Conservation (phyloP, 345 rosid species). For the Syzygium oleosum region DNA sequence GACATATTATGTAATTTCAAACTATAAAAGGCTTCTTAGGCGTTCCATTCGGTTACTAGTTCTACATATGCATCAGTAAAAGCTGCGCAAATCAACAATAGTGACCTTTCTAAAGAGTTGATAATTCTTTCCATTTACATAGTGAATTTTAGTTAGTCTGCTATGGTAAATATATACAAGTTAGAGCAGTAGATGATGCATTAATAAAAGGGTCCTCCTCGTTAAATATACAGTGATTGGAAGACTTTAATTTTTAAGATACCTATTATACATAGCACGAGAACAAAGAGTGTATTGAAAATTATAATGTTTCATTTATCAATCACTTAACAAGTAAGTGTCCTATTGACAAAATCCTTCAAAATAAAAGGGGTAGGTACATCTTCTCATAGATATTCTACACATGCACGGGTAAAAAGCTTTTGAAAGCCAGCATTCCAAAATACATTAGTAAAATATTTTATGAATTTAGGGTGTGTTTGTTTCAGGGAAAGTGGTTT, state of each 20-base stretch:
- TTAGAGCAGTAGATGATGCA: background rate
- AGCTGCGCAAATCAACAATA: background rate
- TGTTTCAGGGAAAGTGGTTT: too few relatives aligned
- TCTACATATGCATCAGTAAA: background rate
- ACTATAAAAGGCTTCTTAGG: background rate
- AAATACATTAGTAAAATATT: too few relatives aligned
- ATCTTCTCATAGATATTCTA: background rate
- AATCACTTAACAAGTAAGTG: background rate
- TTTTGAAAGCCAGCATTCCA: background rate
- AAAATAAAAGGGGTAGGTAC: too few relatives aligned
- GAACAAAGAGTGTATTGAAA: too few relatives aligned
- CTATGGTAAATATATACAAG: background rate
- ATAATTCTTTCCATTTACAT: background rate
- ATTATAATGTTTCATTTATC: background rate
- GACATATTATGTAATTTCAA: background rate
- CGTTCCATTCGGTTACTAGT: background rate
- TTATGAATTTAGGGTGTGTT: too few relatives aligned
- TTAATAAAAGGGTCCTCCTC: background rate
- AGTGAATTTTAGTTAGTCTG: background rate
- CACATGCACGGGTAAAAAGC: background rate
- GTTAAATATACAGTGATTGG: background rate
- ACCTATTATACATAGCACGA: background rate
- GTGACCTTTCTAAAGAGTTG: background rate
- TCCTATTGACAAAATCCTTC: background rate
- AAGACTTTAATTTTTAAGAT: too few relatives aligned